Base-by-base conservation (phyloP, 345 rosid genomes). In the Acer yangbiense region DNA sequence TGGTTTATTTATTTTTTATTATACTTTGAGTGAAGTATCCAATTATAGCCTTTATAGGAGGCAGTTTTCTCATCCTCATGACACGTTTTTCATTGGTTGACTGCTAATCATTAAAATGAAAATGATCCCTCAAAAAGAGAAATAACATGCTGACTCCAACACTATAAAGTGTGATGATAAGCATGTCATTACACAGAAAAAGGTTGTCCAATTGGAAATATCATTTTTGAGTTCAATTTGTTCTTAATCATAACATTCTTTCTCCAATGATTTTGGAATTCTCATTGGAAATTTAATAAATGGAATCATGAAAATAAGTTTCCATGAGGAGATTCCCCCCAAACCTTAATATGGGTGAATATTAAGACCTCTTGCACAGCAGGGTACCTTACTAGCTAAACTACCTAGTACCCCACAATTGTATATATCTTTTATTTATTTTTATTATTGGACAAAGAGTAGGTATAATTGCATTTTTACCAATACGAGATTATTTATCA, bases 191-290 rank as follows among this genome's bases (percentile, higher is more conserved):
- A 18, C 25, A 39, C 52, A 67, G 16, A 27, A 13, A 50, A 39
- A 67, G 50, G 70, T 39, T 18, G 23, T 46, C 70, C 41, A 67
- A 14, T 39, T n/a, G 25, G 25, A 18, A 67, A 67, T 39, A 21
- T 41, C 70, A 18, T 67, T 11, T 67, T 67, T 46, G 69, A 67
- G 70, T 39, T 67, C 50, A 41, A 7, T 41, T 41, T 67, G 70
- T 67, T 39, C 70, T 41, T 8, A 67, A 35, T 41, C 25, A 9
- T 39, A 25, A n/a, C 7, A 39, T 10, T 50, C 16, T 50, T 11
- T 50, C 16, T 50, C 55, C 55, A 50, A 12, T 50, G 55, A 50
- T 14, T 11, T 50, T 14, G 14, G 55, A 35, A 4, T 35, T 35
- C 39, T 35, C 39, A 4, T 35, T 35, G 39, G 6, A 35, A 35